Percentiles rank a stretch among this genome's conserved stretches.
These are phyloP conservation scores for Ceratobasidium sp. DNA, from an alignment of 1,284 basidiomycete genomes.

Conservation along the genomic window DNA sequence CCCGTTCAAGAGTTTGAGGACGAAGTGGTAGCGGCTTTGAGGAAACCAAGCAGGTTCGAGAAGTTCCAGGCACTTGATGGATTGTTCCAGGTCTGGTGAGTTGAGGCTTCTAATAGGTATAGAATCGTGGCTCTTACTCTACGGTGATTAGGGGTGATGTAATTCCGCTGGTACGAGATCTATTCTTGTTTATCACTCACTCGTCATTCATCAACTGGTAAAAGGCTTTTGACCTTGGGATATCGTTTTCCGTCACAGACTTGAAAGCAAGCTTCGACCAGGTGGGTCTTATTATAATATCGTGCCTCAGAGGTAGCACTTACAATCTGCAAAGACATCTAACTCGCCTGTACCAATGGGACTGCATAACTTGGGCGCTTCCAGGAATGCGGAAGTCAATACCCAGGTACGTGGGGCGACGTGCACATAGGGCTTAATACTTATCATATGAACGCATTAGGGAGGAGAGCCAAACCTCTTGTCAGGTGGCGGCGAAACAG, in stretches of 20 bases:
- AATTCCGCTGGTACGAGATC: slow-evolving; percentile 11
- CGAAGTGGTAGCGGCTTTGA: slow-evolving; percentile 6
- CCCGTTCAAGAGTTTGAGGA: neutral
- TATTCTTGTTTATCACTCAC: too few relatives aligned
- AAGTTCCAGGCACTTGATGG: slow-evolving; percentile 22
- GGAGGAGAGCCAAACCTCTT: neutral
- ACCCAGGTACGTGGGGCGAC: neutral
- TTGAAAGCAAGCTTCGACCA: neutral
- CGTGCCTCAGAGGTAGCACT: too few relatives aligned
- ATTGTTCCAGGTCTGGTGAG: slow-evolving; percentile 20
- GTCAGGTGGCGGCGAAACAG: neutral
- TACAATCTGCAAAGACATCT: too few relatives aligned
- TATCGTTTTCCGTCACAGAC: slow-evolving; percentile 24
- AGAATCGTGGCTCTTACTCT: neutral
- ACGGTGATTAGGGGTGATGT: slow-evolving; percentile 29
- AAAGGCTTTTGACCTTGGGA: slow-evolving; percentile 31
- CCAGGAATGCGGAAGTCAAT: slow-evolving; percentile 2
- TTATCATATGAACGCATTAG: neutral
- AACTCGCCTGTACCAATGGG: too few relatives aligned
- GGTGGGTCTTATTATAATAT: slow-evolving; percentile 1
- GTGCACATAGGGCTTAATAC: neutral
- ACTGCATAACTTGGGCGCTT: neutral
- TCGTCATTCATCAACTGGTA: neutral
- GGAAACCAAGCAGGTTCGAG: neutral
- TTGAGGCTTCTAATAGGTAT: neutral